A percentile compares a stretch with the other conserved stretches of the same genome.
These are phyloP conservation scores for Symbiodinium pilosum DNA, from an alignment of 73 alveolate genomes.

Conservation along the genomic window DNA sequence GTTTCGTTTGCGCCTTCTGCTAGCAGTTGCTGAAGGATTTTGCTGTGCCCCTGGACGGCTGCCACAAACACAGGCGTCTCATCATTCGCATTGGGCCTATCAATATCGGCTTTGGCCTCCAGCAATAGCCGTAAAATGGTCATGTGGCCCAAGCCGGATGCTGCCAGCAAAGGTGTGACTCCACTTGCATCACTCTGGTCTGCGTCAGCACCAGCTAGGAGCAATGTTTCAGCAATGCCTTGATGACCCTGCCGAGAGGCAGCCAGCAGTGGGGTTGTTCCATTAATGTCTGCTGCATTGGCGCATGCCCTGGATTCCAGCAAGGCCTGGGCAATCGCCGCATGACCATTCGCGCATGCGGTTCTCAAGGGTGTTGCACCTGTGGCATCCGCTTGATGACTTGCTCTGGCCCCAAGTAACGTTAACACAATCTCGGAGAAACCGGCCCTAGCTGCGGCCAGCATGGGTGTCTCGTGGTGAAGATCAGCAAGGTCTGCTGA, in stretches of 20 bases:
- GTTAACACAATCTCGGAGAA: background rate
- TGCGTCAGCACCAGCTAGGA: background rate
- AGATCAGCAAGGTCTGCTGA: background rate
- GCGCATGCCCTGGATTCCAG: background rate
- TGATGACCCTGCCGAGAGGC: background rate
- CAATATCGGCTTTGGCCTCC: background rate
- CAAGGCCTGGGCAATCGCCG: background rate
- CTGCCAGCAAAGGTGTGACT: background rate
- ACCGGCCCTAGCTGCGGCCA: background rate
- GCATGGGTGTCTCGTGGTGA: background rate
- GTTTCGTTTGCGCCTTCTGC: background rate
- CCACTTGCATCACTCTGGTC: background rate
- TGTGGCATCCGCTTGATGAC: background rate
- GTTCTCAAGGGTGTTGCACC: slow-evolving; percentile 7
- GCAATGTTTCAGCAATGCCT: background rate
- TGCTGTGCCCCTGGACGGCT: background rate
- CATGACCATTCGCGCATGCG: background rate
- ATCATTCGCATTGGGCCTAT: background rate
- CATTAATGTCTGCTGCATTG: background rate
- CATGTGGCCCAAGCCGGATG: background rate
- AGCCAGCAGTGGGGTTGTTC: background rate
- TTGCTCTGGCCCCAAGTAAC: background rate
- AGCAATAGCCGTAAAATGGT: background rate
- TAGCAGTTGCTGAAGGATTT: background rate
- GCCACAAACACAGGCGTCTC: background rate